Evolutionary conservation across 768 basidiomycete species (phyloP).

Genomic region (Saitozyma podzolica): DNA sequence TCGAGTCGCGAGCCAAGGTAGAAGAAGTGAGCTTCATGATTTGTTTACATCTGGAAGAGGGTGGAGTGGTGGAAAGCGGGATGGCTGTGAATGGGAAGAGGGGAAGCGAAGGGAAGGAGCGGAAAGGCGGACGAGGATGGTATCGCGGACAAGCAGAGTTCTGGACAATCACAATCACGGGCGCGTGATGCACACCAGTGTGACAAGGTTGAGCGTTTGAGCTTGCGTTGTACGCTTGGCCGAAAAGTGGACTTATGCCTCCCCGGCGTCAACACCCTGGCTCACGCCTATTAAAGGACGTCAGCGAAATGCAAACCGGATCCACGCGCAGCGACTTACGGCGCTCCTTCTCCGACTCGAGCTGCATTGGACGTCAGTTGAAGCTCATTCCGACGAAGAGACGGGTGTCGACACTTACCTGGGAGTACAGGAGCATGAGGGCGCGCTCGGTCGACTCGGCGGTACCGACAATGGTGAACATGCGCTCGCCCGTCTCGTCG

Average conservation of each 20-base stretch:
- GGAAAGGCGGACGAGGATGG: neutral
- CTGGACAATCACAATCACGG: neutral
- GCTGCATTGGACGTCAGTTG: slow-evolving; percentile 14
- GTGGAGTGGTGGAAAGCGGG: neutral
- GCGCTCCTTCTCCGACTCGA: slow-evolving; percentile 69
- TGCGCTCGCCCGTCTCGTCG: slow-evolving; percentile 97
- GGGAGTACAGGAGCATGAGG: slow-evolving; percentile 93
- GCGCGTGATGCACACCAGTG: neutral
- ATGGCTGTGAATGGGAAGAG: neutral
- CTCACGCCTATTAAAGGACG: slow-evolving; percentile 6
- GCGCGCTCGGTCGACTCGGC: slow-evolving; percentile 98
- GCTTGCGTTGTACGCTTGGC: neutral
- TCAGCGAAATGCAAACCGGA: too few relatives aligned
- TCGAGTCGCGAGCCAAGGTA: too few relatives aligned
- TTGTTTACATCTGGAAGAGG: too few relatives aligned
- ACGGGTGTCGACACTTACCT: slow-evolving; percentile 57
- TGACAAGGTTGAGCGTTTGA: neutral
- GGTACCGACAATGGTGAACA: slow-evolving; percentile 97
- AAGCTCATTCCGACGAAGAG: neutral
- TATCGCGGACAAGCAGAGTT: neutral
- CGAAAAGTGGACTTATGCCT: slow-evolving; percentile 6
- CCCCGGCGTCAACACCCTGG: slow-evolving; percentile 2
- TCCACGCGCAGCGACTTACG: slow-evolving; percentile 55
- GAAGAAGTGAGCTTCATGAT: too few relatives aligned
- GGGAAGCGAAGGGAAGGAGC: neutral